phyloP scores from a whole-genome alignment of 805 yeast genomes.

The Candida glaebosa region DNA sequence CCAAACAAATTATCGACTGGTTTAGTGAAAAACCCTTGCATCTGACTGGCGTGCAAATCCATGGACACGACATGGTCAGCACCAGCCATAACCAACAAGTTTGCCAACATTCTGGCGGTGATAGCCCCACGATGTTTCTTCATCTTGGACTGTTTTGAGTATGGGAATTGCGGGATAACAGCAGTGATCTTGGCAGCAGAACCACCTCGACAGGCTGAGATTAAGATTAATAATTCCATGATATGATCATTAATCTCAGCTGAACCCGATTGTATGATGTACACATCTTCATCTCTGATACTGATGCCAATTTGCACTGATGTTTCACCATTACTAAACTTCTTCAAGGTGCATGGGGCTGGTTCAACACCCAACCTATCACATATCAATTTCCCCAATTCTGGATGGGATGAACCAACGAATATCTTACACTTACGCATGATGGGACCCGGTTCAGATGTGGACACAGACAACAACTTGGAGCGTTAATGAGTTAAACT shows the following conservation, averaged over 20 bases:
- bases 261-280: conserved; percentile 85
- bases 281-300: conserved; percentile 95
- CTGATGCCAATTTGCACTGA: conserved; percentile 93
- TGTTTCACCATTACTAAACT: conserved; percentile 97
- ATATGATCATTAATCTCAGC: conserved; percentile 88
- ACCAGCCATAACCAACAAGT: conserved; percentile 93
- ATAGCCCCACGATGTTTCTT: conserved; percentile 98
- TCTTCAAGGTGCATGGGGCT: conserved; percentile 87
- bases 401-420: conserved; percentile 96
- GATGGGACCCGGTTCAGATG: neutral
- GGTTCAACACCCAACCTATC: conserved; percentile 88
- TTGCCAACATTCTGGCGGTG: conserved; percentile 97
- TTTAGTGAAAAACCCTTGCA: conserved; percentile 97
- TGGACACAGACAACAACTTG: conserved; percentile 4
- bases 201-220: conserved; percentile 96
- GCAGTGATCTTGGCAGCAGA: conserved; percentile 97
- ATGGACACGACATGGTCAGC: conserved; percentile 98
- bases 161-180: conserved; percentile 96
- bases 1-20: conserved; percentile 97
- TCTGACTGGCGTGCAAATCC: conserved; percentile 96
- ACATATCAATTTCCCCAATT: conserved; percentile 86
- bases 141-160: conserved; percentile 96
- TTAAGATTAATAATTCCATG: conserved; percentile 91
- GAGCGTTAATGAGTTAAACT: neutral
- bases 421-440: conserved; percentile 98